These are phyloP conservation scores for Populus davidiana DNA, from an alignment of 345 rosid species.

Conservation along the genomic window DNA sequence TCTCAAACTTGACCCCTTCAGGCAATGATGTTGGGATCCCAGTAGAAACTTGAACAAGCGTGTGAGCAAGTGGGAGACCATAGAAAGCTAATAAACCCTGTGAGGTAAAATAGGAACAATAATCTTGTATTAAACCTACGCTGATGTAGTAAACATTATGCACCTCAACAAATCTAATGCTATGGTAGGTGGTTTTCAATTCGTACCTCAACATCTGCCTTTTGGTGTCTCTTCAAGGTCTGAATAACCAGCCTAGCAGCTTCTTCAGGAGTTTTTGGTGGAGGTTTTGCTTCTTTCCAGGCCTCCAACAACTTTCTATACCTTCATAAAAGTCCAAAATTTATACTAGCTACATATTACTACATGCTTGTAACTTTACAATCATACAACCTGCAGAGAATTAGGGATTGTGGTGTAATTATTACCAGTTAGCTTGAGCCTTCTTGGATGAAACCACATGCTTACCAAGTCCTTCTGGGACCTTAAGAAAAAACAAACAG, in stretches of 20 bases:
- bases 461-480: constrained; percentile 64
- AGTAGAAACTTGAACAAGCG: constrained; percentile 29
- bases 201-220: constrained; percentile 82
- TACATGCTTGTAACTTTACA: background rate
- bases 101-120: background rate
- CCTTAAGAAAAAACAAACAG: constrained; percentile 32
- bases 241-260: constrained; percentile 60
- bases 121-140: background rate
- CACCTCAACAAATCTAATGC: background rate
- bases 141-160: background rate
- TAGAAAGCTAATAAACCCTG: constrained; percentile 83
- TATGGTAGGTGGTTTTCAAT: background rate
- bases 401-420: too few species aligned
- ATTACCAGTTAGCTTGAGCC: constrained; percentile 91
- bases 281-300: constrained; percentile 75
- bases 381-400: background rate
- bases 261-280: constrained; percentile 63
- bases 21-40: constrained; percentile 48
- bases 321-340: constrained; percentile 43
- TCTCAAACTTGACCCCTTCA: constrained; percentile 50
- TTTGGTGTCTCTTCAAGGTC: constrained; percentile 57
- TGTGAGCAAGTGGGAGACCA: constrained; percentile 62
- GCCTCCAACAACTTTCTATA: constrained; percentile 74
- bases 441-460: constrained; percentile 73
- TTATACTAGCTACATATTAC: background rate